Conservation (phyloP, 305 asterid species). For the Solanum hybrid region DNA sequence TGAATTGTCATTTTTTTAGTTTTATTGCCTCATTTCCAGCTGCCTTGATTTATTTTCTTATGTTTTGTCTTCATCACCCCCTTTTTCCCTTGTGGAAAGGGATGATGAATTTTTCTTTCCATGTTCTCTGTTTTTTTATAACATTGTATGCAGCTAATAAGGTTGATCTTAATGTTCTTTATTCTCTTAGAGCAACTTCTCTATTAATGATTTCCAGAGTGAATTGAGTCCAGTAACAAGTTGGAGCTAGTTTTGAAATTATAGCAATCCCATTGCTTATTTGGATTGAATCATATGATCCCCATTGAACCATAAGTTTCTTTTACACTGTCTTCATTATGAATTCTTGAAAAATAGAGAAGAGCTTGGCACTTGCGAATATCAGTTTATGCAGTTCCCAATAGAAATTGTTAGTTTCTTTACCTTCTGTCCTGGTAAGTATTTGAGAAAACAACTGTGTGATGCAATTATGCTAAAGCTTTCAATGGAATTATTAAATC, state of each 20-base stretch:
- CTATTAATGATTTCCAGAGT: not conserved
- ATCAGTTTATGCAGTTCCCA: not conserved
- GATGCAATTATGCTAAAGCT: not conserved
- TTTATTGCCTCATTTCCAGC: not conserved
- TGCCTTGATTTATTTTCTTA: not conserved
- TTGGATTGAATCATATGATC: not conserved
- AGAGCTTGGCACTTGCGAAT: not conserved
- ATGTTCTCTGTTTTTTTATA: not conserved
- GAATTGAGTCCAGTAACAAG: not conserved
- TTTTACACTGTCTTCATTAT: not conserved
- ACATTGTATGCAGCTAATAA: not conserved
- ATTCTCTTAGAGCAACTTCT: not conserved
- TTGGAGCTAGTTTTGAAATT: not conserved
- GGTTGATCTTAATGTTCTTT: not conserved
- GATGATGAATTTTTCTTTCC: not conserved
- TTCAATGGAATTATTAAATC: not conserved
- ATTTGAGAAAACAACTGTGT: not conserved
- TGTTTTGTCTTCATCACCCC: not conserved
- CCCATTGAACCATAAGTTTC: not conserved
- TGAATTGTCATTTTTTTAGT: not conserved
- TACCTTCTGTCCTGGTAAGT: not conserved
- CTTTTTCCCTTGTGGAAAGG: not conserved
- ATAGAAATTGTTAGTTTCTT: not conserved
- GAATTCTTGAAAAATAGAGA: not conserved
- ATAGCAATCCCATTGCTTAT: not conserved